Evolutionary conservation across 305 asterid genomes (phyloP).

Genomic region (Fraxinus greggii): DNA sequence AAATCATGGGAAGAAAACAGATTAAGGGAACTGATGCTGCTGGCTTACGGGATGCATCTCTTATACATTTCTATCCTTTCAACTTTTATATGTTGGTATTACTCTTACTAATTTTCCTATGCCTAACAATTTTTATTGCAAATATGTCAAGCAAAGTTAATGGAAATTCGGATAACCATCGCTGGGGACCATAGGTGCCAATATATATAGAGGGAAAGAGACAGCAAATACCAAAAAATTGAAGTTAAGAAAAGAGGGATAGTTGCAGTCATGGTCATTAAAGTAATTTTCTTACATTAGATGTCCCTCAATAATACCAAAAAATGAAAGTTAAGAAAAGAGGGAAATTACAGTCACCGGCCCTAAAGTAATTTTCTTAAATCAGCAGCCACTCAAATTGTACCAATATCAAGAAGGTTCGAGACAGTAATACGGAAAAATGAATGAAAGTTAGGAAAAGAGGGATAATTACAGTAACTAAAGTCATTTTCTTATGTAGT

Average conservation of each 20-base stretch:
- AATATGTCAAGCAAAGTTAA: no score
- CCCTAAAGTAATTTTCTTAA: not conserved
- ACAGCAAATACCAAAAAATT: no score
- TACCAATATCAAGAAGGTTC: not conserved
- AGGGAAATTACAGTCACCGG: not conserved
- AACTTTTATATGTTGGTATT: no score
- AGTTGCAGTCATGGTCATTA: not conserved
- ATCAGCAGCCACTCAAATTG: not conserved
- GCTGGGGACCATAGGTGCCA: not conserved
- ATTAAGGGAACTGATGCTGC: no score
- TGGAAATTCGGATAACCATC: not conserved
- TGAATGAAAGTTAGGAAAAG: no score
- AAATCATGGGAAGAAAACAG: no score
- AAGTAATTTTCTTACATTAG: not conserved
- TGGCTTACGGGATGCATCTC: no score
- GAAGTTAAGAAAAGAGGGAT: not conserved
- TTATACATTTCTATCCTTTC: no score
- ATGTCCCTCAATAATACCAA: not conserved
- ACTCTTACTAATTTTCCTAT: no score
- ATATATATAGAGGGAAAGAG: no score
- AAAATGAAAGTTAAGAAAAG: not conserved
- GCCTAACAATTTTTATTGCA: no score
- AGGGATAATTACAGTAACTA: not conserved
- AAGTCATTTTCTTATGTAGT: not conserved
- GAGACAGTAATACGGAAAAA: not conserved